Conservation (phyloP, 192 early-diverging fungal genomes). For the Oehlia diaphana region DNA sequence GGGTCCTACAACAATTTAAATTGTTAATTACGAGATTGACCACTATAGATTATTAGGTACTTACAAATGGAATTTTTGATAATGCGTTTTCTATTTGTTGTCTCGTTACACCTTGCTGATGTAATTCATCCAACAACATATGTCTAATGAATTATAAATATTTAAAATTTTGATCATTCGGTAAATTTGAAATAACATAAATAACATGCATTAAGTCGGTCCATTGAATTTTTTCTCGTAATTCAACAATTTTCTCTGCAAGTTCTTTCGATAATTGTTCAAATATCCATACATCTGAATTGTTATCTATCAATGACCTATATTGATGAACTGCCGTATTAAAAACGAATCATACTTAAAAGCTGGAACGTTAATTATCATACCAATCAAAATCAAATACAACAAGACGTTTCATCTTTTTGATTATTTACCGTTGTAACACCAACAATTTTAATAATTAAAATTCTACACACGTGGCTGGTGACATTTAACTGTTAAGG, state of each 20-base stretch:
- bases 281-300: constrained; percentile 58
- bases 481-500: too few relatives aligned
- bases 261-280: constrained; percentile 36
- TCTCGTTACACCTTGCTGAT: constrained; percentile 38
- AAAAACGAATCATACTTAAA: not conserved
- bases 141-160: constrained; percentile 29
- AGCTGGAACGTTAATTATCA: not conserved
- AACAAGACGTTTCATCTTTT: constrained; percentile 38
- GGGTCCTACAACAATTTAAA: constrained; percentile 32
- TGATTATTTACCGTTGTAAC: too few relatives aligned
- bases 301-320: constrained; percentile 64
- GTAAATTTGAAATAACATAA: constrained; percentile 8
- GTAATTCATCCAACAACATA: constrained; percentile 33
- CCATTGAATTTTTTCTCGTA: constrained; percentile 47
- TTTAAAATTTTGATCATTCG: not conserved
- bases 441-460: too few relatives aligned
- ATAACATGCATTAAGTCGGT: constrained; percentile 60
- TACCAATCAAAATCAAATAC: constrained; percentile 76
- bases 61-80: constrained; percentile 44
- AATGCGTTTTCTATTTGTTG: constrained; percentile 37
- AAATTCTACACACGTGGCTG: too few relatives aligned
- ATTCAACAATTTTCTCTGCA: constrained; percentile 34
- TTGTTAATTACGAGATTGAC: not conserved
- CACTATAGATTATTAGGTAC: not conserved
- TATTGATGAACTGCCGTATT: not conserved